Base-by-base conservation (phyloP, 1,139 yeast genomes). In the Nakaseomyces uthaithaninus region DNA sequence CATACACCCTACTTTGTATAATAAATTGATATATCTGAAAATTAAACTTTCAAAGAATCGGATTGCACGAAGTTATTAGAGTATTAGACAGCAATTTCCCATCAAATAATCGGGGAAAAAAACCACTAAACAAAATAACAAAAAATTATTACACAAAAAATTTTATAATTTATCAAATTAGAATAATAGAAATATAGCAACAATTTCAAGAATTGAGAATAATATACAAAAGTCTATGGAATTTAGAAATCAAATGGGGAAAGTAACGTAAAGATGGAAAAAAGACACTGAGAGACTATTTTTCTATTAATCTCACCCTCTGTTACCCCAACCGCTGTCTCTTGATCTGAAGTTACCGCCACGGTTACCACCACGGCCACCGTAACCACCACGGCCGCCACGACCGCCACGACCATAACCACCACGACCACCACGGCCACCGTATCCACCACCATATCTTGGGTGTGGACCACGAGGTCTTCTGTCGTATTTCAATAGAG, bases 401-500 rank as follows among this genome's bases (percentile, higher is more conserved):
- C 71, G 62, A 42, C 69, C 54, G 35, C 69, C 57, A 33, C 71
- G 63, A 39, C 73, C 57, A 38, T 72, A 65, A 41, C 77, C 64
- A 45, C 74, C 64, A 37, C 73, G 62, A 37, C 76, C 65, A 41
- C 75, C 67, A 40, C 74, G 62, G 47, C 73, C 68, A 41, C 79
- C 69, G 45, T 71, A 58, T 49, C 86, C 73, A 46, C 83, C 74
- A 49, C 83, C 73, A 54, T 71, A 63, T 67, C 80, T 68, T 73
- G 73, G 63, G 45, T 67, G 64, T 39, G 52, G 54, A 45, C 62
- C 62, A 41, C 57, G 49, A 34, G 49, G 48, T 45, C 69, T 65
- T 51, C 80, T 68, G 50, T 76, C 71, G 50, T 55, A 63, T 42
- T 51, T 51, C 50, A 55, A 40, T 61, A 81, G 70, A 51, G 73